Evolutionary conservation across 768 basidiomycete genomes (phyloP).

Genomic region (Ramaria sp.): DNA sequence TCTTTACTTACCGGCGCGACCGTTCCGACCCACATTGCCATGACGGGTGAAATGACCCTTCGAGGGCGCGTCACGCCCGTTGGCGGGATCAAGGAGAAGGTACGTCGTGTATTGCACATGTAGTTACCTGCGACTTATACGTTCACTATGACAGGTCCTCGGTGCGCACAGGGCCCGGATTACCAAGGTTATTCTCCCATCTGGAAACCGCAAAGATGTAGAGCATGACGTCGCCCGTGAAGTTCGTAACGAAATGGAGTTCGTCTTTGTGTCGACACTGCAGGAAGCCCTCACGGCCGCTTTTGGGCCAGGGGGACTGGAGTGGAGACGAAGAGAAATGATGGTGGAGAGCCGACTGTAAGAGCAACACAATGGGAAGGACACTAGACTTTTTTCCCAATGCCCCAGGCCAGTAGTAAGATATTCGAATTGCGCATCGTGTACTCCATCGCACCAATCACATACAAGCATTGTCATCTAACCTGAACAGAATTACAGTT

Average conservation of each 20-base stretch:
- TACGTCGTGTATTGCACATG: neutral
- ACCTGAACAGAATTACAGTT: neutral
- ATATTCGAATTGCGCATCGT: neutral
- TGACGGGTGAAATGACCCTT: slow-evolving; percentile 89
- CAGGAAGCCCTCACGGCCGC: slow-evolving; percentile 76
- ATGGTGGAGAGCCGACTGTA: slow-evolving; percentile 46
- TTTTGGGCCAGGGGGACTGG: slow-evolving; percentile 46
- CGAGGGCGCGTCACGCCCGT: slow-evolving; percentile 75
- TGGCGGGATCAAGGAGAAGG: slow-evolving; percentile 87
- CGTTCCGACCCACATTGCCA: slow-evolving; percentile 64
- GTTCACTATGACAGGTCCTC: slow-evolving; percentile 36
- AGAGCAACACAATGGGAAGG: neutral
- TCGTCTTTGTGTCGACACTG: slow-evolving; percentile 72
- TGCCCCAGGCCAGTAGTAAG: neutral
- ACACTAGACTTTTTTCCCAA: neutral
- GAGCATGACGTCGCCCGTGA: slow-evolving; percentile 74
- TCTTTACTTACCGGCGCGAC: slow-evolving; percentile 71
- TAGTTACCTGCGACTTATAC: neutral
- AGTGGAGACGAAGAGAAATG: slow-evolving; percentile 47
- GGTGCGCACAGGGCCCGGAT: slow-evolving; percentile 84
- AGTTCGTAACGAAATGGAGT: slow-evolving; percentile 64
- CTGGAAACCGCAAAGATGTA: slow-evolving; percentile 79
- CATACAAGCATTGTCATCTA: neutral
- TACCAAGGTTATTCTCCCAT: slow-evolving; percentile 74
- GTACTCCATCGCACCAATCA: neutral